phyloP scores from a whole-genome alignment of 805 yeast species.

The Metschnikowia aberdeeniae region DNA sequence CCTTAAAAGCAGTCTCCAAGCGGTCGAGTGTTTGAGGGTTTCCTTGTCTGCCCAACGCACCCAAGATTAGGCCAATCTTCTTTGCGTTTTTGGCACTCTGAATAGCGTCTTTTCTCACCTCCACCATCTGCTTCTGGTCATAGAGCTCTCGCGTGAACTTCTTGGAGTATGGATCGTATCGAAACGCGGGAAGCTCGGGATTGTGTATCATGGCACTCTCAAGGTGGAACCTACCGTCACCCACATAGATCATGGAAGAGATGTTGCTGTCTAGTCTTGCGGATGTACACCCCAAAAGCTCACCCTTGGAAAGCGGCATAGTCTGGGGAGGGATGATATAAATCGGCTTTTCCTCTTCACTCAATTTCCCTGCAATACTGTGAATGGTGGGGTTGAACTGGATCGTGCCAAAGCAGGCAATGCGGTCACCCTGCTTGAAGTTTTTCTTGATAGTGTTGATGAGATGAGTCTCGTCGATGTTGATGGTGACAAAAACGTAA shows the following conservation, averaged over 20 bases:
- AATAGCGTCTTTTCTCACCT: constrained; percentile 72
- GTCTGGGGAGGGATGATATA: constrained; percentile 84
- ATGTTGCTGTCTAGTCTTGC: constrained; percentile 64
- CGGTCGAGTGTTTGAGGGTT: constrained; percentile 69
- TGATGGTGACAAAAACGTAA: constrained; percentile 93
- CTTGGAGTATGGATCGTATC: constrained; percentile 93
- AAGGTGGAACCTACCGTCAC: constrained; percentile 94
- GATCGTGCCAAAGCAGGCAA: constrained; percentile 92
- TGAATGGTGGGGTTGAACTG: constrained; percentile 96
- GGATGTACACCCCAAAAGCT: constrained; percentile 94
- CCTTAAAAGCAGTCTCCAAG: constrained; percentile 51
- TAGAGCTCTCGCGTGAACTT: constrained; percentile 86
- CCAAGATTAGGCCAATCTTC: constrained; percentile 79
- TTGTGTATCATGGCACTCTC: constrained; percentile 97
- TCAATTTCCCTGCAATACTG: constrained; percentile 59
- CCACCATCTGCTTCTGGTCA: constrained; percentile 78
- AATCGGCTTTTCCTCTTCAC: constrained; percentile 48
- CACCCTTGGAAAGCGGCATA: constrained; percentile 90
- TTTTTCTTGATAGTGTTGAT: constrained; percentile 71
- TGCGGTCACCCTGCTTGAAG: constrained; percentile 55
- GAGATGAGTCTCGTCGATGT: constrained; percentile 79
- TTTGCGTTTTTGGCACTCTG: constrained; percentile 53
- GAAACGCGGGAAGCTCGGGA: constrained; percentile 84
- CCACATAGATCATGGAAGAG: constrained; percentile 84
- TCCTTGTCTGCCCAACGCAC: constrained; percentile 96